These are phyloP conservation scores for Fagus sylvatica DNA, from an alignment of 306 rosid genomes.

Conservation along the genomic window DNA sequence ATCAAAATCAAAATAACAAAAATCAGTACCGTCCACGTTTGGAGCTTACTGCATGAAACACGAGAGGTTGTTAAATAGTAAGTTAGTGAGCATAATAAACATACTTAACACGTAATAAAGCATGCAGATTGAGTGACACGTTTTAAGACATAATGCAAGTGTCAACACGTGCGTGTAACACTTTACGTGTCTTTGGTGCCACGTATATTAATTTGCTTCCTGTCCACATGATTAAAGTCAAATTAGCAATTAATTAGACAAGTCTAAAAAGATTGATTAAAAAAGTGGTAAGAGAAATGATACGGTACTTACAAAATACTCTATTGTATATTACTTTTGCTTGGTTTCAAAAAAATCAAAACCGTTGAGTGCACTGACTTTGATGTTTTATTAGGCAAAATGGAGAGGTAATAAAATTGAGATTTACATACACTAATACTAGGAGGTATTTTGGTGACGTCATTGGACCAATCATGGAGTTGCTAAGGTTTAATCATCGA, in stretches of 20 bases:
- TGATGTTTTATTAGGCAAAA: conserved; percentile 2
- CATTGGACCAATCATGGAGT: conserved; percentile 38
- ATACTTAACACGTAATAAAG: conserved; percentile 37
- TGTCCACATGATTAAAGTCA: conserved; percentile 15
- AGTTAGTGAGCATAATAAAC: conserved; percentile 28
- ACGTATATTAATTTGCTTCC: neutral
- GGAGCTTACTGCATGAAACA: conserved; percentile 19
- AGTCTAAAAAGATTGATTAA: neutral
- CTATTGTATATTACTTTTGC: neutral
- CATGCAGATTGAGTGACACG: conserved; percentile 29
- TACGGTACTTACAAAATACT: neutral
- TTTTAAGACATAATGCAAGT: conserved; percentile 1
- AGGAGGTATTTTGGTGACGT: conserved; percentile 26
- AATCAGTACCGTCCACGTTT: neutral
- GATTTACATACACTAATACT: neutral
- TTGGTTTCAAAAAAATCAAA: neutral
- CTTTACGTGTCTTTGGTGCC: neutral
- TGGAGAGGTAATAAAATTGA: neutral
- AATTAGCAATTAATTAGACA: conserved; percentile 9
- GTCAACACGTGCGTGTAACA: conserved; percentile 27
- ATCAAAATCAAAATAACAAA: too few species aligned
- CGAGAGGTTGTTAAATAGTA: neutral
- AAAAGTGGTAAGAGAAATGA: neutral
- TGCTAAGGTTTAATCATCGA: conserved; percentile 47
- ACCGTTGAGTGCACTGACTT: conserved; percentile 43